These are phyloP conservation scores for Rhododendron kiyosumense DNA, from an alignment of 148 eudicot genomes.

Conservation along the genomic window DNA sequence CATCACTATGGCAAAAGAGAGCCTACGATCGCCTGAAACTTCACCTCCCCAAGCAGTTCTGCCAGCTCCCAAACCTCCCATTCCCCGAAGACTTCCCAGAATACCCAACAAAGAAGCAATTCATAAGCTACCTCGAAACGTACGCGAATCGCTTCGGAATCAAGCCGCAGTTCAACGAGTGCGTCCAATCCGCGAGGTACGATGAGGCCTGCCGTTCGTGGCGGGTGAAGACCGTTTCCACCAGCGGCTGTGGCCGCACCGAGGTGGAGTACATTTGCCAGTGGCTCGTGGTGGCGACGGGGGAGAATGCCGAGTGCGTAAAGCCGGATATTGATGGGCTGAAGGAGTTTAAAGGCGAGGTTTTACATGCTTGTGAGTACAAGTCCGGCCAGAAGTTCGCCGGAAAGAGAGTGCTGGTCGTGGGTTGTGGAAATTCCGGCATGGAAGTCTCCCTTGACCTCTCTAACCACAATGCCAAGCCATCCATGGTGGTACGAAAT, in stretches of 20 bases:
- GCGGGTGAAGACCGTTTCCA: slow-evolving; percentile 49
- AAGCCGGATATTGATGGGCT: slow-evolving; percentile 75
- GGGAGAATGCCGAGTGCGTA: slow-evolving; percentile 78
- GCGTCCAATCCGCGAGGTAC: slow-evolving; percentile 60
- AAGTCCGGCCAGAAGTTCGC: slow-evolving; percentile 60
- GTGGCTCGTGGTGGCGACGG: slow-evolving; percentile 87
- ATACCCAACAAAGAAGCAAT: slow-evolving; percentile 76
- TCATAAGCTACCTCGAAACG: slow-evolving; percentile 68
- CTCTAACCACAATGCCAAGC: slow-evolving; percentile 63
- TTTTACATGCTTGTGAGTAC: slow-evolving; percentile 68
- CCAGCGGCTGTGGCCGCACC: background rate
- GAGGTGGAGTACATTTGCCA: slow-evolving; percentile 83
- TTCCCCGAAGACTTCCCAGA: slow-evolving; percentile 73
- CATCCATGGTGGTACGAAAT: slow-evolving; percentile 71
- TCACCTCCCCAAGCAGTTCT: slow-evolving; percentile 81
- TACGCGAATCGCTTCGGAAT: slow-evolving; percentile 60
- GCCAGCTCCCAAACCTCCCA: slow-evolving; percentile 67
- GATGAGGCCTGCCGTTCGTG: slow-evolving; percentile 58
- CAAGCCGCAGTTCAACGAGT: slow-evolving; percentile 59
- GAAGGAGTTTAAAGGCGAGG: slow-evolving; percentile 55
- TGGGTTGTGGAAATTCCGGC: slow-evolving; percentile 93
- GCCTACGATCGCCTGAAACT: slow-evolving; percentile 79
- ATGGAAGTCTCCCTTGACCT: slow-evolving; percentile 96
- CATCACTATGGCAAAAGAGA: slow-evolving; percentile 77
- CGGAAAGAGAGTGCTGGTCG: slow-evolving; percentile 71